Conservation (phyloP, 176 grass and related monocot species). For the Rhynchospora tenuis region DNA sequence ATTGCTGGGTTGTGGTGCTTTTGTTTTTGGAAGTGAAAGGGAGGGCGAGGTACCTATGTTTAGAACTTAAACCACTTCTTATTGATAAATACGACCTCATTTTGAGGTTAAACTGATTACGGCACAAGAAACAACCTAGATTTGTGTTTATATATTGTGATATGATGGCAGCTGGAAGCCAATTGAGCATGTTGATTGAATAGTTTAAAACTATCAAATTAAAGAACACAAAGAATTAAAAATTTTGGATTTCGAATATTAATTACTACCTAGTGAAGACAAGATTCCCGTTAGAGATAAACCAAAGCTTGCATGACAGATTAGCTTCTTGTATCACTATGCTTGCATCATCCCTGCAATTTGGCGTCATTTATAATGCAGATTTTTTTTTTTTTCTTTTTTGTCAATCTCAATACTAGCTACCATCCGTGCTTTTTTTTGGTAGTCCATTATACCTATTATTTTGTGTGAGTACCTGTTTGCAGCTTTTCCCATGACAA, state of each 20-base stretch:
- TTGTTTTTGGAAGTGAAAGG: not conserved
- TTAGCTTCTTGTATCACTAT: conserved; percentile 41
- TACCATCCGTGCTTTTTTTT: not conserved
- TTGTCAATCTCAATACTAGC: not conserved
- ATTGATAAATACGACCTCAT: not conserved
- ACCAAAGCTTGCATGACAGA: conserved; percentile 69
- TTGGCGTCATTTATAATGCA: conserved; percentile 4
- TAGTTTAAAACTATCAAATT: not conserved
- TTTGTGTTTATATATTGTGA: not conserved
- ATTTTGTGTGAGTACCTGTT: conserved; percentile 44
- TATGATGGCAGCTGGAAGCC: no score
- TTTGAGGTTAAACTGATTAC: not conserved
- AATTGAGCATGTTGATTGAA: not conserved
- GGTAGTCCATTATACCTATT: conserved; percentile 6
- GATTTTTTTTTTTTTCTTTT: not conserved
- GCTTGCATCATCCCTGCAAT: conserved; percentile 46
- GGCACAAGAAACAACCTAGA: conserved; percentile 1
- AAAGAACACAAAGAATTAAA: conserved; percentile 9
- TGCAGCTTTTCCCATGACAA: conserved; percentile 65
- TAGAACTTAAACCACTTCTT: not conserved
- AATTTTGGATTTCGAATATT: not conserved
- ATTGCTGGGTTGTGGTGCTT: not conserved
- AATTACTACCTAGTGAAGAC: conserved; percentile 48
- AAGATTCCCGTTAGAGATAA: conserved; percentile 52
- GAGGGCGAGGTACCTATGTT: not conserved